These are phyloP conservation scores for Pelargonium nanum DNA, from an alignment of 345 rosid species.

Conservation along the genomic window DNA sequence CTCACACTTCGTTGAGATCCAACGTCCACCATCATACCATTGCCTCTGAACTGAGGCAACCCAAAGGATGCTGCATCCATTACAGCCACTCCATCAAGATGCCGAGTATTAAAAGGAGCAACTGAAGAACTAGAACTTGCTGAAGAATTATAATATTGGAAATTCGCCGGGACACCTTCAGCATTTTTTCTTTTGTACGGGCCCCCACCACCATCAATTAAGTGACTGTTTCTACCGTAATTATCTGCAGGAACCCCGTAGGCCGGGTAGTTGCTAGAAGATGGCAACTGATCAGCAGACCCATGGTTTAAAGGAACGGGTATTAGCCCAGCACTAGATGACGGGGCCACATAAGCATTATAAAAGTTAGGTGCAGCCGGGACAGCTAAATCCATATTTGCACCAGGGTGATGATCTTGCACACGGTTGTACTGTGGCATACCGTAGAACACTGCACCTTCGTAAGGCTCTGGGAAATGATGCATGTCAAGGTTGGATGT, in stretches of 20 bases:
- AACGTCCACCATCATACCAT: conserved; percentile 32
- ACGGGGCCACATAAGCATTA: conserved; percentile 27
- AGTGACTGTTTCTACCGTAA: conserved; percentile 36
- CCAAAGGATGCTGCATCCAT: conserved; percentile 31
- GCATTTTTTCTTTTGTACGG: conserved; percentile 59
- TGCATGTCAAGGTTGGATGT: conserved; percentile 27
- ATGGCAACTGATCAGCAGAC: conserved; percentile 31
- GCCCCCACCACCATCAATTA: conserved; percentile 44
- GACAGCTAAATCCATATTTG: conserved; percentile 39
- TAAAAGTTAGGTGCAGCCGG: conserved; percentile 38
- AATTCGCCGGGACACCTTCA: conserved; percentile 38
- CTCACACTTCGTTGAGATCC: conserved; percentile 49
- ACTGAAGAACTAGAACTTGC: conserved; percentile 33
- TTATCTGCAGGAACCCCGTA: conserved; percentile 45
- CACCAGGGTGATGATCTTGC: conserved; percentile 39
- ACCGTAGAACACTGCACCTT: conserved; percentile 32
- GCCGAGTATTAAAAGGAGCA: conserved; percentile 35
- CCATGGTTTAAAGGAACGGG: conserved; percentile 33
- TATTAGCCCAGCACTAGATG: conserved; percentile 17
- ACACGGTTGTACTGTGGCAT: conserved; percentile 37
- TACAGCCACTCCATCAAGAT: conserved; percentile 29
- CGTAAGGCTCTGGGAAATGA: conserved; percentile 38
- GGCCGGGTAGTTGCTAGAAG: conserved; percentile 34
- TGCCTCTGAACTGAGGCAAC: conserved; percentile 34
- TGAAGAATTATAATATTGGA: conserved; percentile 38